Evolutionary conservation across 1,284 basidiomycete species (phyloP), one percentile per base, ranked within the genome.

Genomic region (Meripilus lineatus): DNA sequence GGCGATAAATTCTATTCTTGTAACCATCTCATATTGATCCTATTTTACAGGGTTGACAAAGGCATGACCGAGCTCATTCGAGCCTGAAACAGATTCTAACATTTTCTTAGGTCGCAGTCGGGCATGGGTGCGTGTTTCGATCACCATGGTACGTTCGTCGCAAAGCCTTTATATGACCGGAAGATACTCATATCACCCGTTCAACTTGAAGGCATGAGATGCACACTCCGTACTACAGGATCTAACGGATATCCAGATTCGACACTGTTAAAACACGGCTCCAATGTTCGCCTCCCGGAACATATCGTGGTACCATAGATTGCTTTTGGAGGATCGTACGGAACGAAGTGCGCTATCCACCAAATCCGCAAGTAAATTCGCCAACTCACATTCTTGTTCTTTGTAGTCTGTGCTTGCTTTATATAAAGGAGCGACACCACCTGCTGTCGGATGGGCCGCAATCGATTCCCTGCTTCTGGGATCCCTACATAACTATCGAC

Each of bases 391-490:
- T 7, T 10, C 15, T 35, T 8, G 26, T 26, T 32, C 13, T 22
- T 20, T 6, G 4, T 32, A 62, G 58, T 61, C 55, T 14, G 38
- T 59, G 1, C 52, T 63, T 28, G 81, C 79, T 5, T 64, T 84
- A 18, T 84, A 84, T 67, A 84, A 84, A 65, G 84, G 84, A 13
- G 81, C 80, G 7, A 79, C 81, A 1, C 83, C 85, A 4, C 87
- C 86, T 2, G 83, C 84, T 15, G 67, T 89, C 3, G 85, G 84
- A 2, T 89, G 85, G 87, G 79, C 82, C 6, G 71, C 81, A 32
- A 83, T 85, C 34, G 88, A 91, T 57, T 81, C 84, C 13, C 66
- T 89, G 7, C 69, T 91, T 5, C 67, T 91, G 40, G 87, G 88
- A 3, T 85, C 82, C 3, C 64, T 91, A 37, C 81, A 84, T 61